phyloP scores from a whole-genome alignment of 2,329 filamentous ascomycete genomes.

The Aureobasidium pullulans region DNA sequence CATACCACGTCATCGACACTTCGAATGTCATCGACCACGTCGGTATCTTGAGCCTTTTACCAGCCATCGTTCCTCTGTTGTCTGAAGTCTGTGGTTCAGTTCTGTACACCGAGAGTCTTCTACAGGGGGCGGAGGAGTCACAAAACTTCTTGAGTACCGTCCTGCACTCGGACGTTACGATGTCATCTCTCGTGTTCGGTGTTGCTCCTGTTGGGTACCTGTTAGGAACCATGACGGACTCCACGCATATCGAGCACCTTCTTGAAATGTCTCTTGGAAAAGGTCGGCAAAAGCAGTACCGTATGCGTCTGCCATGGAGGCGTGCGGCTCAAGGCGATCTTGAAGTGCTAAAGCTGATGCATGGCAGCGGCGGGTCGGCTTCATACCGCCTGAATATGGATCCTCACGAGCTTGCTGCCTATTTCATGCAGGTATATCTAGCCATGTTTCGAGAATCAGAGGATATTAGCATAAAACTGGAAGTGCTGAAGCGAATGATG shows the following conservation, averaged over 20 bases:
- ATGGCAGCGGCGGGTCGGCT: background rate
- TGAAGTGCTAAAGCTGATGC: background rate
- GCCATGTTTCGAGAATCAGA: conserved; percentile 39
- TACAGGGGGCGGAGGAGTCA: conserved; percentile 25
- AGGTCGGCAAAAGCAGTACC: conserved; percentile 17
- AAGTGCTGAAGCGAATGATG: background rate
- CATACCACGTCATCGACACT: conserved; percentile 52
- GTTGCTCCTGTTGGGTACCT: conserved; percentile 42
- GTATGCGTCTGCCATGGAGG: conserved; percentile 18
- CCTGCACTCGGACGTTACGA: conserved; percentile 41
- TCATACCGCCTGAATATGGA: conserved; percentile 27
- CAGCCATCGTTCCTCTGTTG: conserved; percentile 43
- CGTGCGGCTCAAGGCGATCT: background rate
- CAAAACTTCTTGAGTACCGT: conserved; percentile 30
- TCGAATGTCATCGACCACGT: conserved; percentile 39
- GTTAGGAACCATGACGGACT: conserved; percentile 1
- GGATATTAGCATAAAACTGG: conserved; percentile 20
- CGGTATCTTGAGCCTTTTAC: conserved; percentile 39
- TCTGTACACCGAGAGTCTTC: conserved; percentile 42
- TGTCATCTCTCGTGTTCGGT: conserved; percentile 44
- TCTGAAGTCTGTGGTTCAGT: conserved; percentile 37
- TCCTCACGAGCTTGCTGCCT: conserved; percentile 30
- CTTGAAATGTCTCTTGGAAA: background rate
- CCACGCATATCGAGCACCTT: background rate
- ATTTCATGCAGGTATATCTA: conserved; percentile 38